Base-by-base conservation (phyloP, 306 rosid genomes). In the Medicago arabica region DNA sequence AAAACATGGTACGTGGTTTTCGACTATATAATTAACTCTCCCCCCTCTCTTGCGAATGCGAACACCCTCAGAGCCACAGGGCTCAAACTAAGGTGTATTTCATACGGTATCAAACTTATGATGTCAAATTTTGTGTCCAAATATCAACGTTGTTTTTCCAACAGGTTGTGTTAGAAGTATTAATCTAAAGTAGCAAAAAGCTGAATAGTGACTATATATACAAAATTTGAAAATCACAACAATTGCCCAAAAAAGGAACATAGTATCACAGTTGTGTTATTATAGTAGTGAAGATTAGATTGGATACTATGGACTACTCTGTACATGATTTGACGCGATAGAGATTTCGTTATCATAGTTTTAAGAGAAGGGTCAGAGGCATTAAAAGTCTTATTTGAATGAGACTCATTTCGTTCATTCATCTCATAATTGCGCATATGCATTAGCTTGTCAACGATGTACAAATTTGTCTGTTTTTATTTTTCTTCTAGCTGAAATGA, bases 401-500 rank as follows among this genome's bases (percentile, higher is more conserved):
- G 67, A 61, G 43, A 28, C 43, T 28, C 0, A 7, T 61, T 31
- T 31, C 17, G 14, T 28, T 12, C 9, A 8, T 57, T 54, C 60
- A 57, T 61, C 67, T 28, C 11, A 61, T 61, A 61, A 61, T 28
- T 11, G 14, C 5, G 36, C 60, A 14, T 72, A 11, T 43, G 77
- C 57, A 40, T 12, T 39, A 54, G 18, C 7, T 71, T 71, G 46
- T 6, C 19, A 71, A 55, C 46, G 50, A 6, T 25, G 3, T 25
- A 51, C 17, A 9, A 53, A 5, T 53, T 5, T 17, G 12, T 17
- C 38, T 17, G 8, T 2, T 38, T 55, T 55, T 18, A 3, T 31
- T 28, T 4, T 28, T 28, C 34, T 57, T 39, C 18, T 9, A 71
- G 15, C 31, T 15, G 31, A n/a, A 9, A 62, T 15, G 31, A n/a